Percentiles rank a stretch among this genome's conserved stretches.
phyloP scores from a whole-genome alignment of 371 early-diverging fungal genomes.

The Syncephalastrum sp. region DNA sequence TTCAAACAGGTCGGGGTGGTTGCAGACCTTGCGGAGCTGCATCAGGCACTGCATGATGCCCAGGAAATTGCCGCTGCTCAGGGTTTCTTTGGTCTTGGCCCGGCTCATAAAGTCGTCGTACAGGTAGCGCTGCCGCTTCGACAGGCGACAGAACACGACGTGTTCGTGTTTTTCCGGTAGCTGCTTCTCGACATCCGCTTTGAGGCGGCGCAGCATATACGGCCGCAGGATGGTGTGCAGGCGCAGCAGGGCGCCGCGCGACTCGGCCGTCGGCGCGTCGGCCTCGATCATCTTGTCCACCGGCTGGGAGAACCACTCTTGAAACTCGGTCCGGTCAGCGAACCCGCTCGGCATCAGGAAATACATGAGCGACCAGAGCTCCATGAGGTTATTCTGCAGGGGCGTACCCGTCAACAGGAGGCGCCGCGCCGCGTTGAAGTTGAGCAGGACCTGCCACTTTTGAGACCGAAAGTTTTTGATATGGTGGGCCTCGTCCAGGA shows the following conservation, averaged over 20 bases:
- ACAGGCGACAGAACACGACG: constrained; percentile 74
- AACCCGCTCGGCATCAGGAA: constrained; percentile 92
- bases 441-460: constrained; percentile 89
- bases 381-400: constrained; percentile 92
- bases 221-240: constrained; percentile 83
- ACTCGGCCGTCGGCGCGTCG: constrained; percentile 57
- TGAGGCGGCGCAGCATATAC: constrained; percentile 86
- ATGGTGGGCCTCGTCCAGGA: constrained; percentile 95
- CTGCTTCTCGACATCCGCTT: constrained; percentile 84
- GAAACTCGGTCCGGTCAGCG: constrained; percentile 82
- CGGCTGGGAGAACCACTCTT: constrained; percentile 88
- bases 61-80: constrained; percentile 74
- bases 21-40: constrained; percentile 97
- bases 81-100: constrained; percentile 73
- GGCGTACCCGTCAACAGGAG: constrained; percentile 95
- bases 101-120: constrained; percentile 89
- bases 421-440: constrained; percentile 76
- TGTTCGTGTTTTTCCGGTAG: constrained; percentile 85
- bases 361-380: constrained; percentile 93
- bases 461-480: constrained; percentile 95
- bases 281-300: constrained; percentile 77
- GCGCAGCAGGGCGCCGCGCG: constrained; percentile 61
- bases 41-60: constrained; percentile 91
- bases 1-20: constrained; percentile 95
- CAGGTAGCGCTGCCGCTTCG: constrained; percentile 81